Conservation (phyloP, 768 basidiomycete species). For the Auricularia sp. region DNA sequence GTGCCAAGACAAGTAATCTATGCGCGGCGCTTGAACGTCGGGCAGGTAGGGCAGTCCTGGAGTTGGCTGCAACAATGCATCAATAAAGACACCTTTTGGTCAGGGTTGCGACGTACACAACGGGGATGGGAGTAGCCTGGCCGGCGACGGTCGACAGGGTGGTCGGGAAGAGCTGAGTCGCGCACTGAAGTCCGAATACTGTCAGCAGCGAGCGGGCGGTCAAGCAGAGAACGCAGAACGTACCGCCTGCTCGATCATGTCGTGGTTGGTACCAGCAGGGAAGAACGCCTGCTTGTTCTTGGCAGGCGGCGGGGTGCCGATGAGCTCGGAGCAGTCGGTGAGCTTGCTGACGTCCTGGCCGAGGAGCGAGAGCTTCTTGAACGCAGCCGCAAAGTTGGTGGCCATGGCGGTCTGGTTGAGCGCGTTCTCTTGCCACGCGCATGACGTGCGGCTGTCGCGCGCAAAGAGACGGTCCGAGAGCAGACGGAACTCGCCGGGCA, state of each 20-base stretch:
- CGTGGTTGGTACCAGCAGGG: background rate
- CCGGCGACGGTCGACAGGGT: background rate
- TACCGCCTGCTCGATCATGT: background rate
- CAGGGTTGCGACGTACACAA: background rate
- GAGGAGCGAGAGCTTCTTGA: background rate
- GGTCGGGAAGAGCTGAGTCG: background rate
- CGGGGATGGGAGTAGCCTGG: too few species aligned
- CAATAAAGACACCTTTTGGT: background rate
- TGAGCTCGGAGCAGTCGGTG: slow-evolving; percentile 10
- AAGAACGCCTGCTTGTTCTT: background rate
- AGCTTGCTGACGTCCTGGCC: slow-evolving; percentile 9
- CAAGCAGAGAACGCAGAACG: background rate
- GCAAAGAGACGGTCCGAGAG: too few species aligned
- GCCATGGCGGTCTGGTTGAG: too few species aligned
- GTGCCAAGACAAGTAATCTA: background rate
- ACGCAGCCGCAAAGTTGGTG: too few species aligned
- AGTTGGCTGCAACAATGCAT: background rate
- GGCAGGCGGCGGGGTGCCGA: slow-evolving; percentile 14
- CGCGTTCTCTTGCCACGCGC: too few species aligned
- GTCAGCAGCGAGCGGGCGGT: background rate
- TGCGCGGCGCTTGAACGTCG: background rate
- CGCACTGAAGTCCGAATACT: background rate
- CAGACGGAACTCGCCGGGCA: too few species aligned
- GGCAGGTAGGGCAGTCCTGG: background rate
- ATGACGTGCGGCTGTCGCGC: too few species aligned